These are phyloP conservation scores for Ophiostoma ulmi DNA, from an alignment of 2,329 filamentous ascomycete species.

Conservation along the genomic window DNA sequence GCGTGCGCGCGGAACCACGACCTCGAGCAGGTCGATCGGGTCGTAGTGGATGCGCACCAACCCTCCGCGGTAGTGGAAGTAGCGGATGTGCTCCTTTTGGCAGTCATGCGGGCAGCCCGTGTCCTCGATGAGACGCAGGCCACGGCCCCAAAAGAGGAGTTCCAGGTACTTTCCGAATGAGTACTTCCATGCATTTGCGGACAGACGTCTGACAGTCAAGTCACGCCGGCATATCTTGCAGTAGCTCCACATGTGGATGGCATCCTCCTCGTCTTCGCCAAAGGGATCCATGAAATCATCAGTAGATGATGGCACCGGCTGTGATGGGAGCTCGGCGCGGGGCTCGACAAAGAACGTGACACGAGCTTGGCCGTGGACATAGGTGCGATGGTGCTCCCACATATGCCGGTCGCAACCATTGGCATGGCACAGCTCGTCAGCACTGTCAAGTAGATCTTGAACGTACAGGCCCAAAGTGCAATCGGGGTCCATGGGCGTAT, in stretches of 20 bases:
- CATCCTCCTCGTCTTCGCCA: slow-evolving; percentile 41
- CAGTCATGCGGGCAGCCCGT: slow-evolving; percentile 77
- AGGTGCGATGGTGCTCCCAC: slow-evolving; percentile 90
- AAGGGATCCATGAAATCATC: slow-evolving; percentile 31
- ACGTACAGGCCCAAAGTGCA: slow-evolving; percentile 94
- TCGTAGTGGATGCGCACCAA: slow-evolving; percentile 89
- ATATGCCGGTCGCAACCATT: slow-evolving; percentile 85
- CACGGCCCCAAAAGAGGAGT: slow-evolving; percentile 89
- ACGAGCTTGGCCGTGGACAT: slow-evolving; percentile 92
- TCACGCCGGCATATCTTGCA: slow-evolving; percentile 90
- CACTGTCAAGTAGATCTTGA: slow-evolving; percentile 76
- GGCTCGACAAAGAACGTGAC: slow-evolving; percentile 86
- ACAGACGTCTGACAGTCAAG: slow-evolving; percentile 86
- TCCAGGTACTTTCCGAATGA: slow-evolving; percentile 99
- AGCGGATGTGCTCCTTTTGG: slow-evolving; percentile 84
- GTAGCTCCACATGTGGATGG: slow-evolving; percentile 95
- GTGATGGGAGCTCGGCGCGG: slow-evolving; percentile 47
- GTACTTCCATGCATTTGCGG: slow-evolving; percentile 92
- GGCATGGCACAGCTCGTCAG: slow-evolving; percentile 70
- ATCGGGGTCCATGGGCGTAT: slow-evolving; percentile 69
- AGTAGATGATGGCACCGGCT: slow-evolving; percentile 32
- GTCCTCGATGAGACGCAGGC: slow-evolving; percentile 66
- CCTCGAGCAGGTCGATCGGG: slow-evolving; percentile 84
- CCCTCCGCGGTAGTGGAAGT: slow-evolving; percentile 83
- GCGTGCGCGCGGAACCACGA: slow-evolving; percentile 81